Evolutionary conservation across 768 basidiomycete species (phyloP).

Genomic region (Lentinula guzmanii): DNA sequence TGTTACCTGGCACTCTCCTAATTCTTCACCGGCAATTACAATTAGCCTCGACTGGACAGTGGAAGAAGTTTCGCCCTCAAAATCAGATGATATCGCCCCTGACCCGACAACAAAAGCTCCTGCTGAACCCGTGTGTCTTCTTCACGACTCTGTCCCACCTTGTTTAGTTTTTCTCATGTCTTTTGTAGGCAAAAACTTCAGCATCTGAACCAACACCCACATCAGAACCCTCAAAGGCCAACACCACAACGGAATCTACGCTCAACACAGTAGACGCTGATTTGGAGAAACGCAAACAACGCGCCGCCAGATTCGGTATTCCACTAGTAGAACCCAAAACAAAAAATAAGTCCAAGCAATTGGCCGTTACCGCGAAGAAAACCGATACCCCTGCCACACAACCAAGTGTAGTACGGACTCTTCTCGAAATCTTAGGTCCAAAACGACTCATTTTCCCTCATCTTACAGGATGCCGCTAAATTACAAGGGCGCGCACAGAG

Average conservation of each 20-base stretch:
- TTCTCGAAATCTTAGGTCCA: neutral
- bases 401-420: constrained; percentile 19
- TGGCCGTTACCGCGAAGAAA: constrained; percentile 9
- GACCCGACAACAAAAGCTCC: neutral
- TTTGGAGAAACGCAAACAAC: constrained; percentile 48
- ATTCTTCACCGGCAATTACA: constrained; percentile 12
- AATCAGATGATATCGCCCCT: neutral
- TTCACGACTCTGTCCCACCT: neutral
- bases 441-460: neutral
- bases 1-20: neutral
- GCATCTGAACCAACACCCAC: constrained; percentile 9
- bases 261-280: constrained; percentile 35
- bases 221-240: constrained; percentile 6
- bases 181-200: neutral
- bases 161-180: neutral
- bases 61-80: constrained; percentile 21
- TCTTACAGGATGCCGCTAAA: constrained; percentile 39
- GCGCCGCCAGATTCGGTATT: constrained; percentile 71
- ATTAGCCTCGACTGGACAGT: constrained; percentile 38
- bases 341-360: constrained; percentile 7
- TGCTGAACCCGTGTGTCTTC: neutral
- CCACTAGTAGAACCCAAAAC: constrained; percentile 42
- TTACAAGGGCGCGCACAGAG: constrained; percentile 48
- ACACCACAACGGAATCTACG: neutral
- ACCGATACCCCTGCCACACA: neutral